Evolutionary conservation across 805 yeast genomes (phyloP), one percentile per base, ranked within the genome.

Genomic region (Wickerhamiella musiphila): DNA sequence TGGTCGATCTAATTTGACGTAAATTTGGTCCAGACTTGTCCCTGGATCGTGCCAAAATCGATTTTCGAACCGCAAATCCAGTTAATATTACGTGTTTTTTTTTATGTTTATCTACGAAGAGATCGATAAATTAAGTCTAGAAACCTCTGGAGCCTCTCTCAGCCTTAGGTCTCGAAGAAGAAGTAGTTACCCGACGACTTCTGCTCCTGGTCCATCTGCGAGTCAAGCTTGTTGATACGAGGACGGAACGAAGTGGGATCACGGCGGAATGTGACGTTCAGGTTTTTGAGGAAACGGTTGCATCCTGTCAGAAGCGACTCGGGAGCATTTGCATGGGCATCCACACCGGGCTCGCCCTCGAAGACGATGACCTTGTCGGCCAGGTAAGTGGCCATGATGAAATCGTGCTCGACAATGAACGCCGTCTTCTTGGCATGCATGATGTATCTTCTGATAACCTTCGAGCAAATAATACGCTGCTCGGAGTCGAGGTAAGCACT

Each of bases 141-240:
- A n/a, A n/a, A n/a, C n/a, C n/a, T n/a, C n/a, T n/a, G n/a, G n/a
- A n/a, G n/a, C n/a, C n/a, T n/a, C n/a, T n/a, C n/a, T n/a, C n/a
- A n/a, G n/a, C n/a, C n/a, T n/a, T 59, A 47, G 46, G 60, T 71
- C 52, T 86, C 98, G 61, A 90, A 68, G 72, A 90, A 90, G 74
- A 90, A 90, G 65, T 78, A 90, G 66, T 86, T 84, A 39, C 98
- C 98, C 31, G 71, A 52, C 27, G 70, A 53, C 63, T 90, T 90
- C 61, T 90, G 99, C 63, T 90, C 96, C 62, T 78, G 90, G 60
- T 90, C 99, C 94, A 90, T 82, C 67, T 90, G 99, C 34, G 96
- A 84, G 52, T 79, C 96, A 53, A 81, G 63, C 62, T 90, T 90
- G 66, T 90, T 90, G 57, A 90, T 90, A 71, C 99, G 79, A 51